Evolutionary conservation across 2,329 filamentous ascomycete genomes (phyloP).

Genomic region (Calonectria henricotiae): DNA sequence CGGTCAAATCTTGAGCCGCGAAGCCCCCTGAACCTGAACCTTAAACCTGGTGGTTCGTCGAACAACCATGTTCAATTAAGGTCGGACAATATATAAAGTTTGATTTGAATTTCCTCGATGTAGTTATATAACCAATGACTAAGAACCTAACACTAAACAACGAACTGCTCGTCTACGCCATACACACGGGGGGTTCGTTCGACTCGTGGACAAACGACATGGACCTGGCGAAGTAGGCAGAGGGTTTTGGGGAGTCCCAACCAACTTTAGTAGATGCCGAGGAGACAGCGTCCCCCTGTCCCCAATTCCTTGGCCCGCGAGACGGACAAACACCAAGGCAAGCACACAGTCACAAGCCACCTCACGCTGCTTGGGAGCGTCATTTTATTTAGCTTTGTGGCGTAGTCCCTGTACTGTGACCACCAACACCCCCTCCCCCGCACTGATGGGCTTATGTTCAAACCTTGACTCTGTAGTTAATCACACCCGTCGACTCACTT

Average conservation of each 20-base stretch:
- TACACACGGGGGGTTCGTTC: neutral
- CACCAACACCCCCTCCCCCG: neutral
- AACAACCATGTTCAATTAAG: neutral
- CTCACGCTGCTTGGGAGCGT: neutral
- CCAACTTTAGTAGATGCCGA: no score
- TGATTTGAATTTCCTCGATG: neutral
- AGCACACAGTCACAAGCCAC: neutral
- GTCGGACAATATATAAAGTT: constrained; percentile 22
- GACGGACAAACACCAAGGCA: neutral
- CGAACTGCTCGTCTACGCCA: neutral
- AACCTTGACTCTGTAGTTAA: constrained; percentile 6
- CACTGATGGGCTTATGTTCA: constrained; percentile 12
- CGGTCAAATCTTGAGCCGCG: constrained; percentile 5
- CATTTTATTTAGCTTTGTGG: constrained; percentile 18
- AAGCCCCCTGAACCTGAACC: constrained; percentile 13
- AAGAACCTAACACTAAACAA: neutral
- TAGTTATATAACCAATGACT: constrained; percentile 6
- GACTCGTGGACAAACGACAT: neutral
- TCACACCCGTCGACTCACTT: constrained; percentile 4
- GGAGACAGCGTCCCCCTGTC: no score
- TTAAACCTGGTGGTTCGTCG: neutral
- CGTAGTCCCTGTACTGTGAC: constrained; percentile 15
- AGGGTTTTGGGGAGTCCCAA: no score
- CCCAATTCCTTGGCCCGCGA: neutral
- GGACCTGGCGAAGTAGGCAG: no score